Conservation (phyloP, 768 basidiomycete species). For the Lactifluus subvellereus region DNA sequence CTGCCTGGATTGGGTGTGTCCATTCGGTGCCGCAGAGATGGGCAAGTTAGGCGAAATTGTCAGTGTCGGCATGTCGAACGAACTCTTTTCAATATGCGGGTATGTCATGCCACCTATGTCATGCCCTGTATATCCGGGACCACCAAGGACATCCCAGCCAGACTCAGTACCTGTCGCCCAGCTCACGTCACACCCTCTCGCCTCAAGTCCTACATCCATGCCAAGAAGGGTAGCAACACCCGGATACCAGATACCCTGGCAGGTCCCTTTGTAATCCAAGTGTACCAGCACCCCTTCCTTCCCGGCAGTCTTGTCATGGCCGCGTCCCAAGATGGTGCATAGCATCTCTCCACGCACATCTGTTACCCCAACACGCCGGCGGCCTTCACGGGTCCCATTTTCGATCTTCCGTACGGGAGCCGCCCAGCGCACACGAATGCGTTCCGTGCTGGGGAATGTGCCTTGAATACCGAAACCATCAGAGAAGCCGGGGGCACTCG, state of each 20-base stretch:
- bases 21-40: slow-evolving; percentile 18
- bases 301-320: slow-evolving; percentile 35
- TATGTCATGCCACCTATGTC: slow-evolving; percentile 44
- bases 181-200: slow-evolving; percentile 59
- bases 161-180: slow-evolving; percentile 52
- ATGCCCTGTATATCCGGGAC: slow-evolving; percentile 66
- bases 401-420: slow-evolving; percentile 37
- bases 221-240: slow-evolving; percentile 79
- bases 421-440: slow-evolving; percentile 74
- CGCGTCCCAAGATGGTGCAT: slow-evolving; percentile 49
- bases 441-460: slow-evolving; percentile 71
- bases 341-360: slow-evolving; percentile 64
- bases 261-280: slow-evolving; percentile 65
- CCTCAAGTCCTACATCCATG: slow-evolving; percentile 65
- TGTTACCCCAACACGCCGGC: slow-evolving; percentile 64
- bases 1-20: slow-evolving; percentile 35
- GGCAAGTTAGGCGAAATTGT: slow-evolving; percentile 8
- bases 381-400: slow-evolving; percentile 46
- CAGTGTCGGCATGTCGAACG: slow-evolving; percentile 38
- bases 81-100: slow-evolving; percentile 6
- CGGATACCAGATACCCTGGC: slow-evolving; percentile 75
- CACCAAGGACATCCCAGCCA: slow-evolving; percentile 60
- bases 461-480: slow-evolving; percentile 69
- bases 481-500: slow-evolving; percentile 44
- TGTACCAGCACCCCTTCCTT: slow-evolving; percentile 51